These are phyloP conservation scores for Blastobotrys apis DNA, from an alignment of 1,139 yeast genomes.

Conservation along the genomic window DNA sequence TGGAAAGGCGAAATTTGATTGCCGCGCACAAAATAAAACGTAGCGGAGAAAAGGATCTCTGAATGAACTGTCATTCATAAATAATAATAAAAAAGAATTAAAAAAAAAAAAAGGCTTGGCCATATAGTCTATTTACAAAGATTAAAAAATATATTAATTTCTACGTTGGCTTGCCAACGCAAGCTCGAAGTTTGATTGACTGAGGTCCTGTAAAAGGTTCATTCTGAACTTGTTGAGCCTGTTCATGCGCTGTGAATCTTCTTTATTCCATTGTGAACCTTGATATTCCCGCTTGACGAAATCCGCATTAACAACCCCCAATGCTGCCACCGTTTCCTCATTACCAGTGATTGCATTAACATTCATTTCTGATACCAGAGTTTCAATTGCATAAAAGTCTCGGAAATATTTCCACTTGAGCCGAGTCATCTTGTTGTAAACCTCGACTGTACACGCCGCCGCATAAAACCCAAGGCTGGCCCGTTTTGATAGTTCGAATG, in stretches of 20 bases:
- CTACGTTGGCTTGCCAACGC: neutral
- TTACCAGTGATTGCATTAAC: conserved; percentile 43
- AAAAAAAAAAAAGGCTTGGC: no score
- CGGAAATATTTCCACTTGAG: conserved; percentile 40
- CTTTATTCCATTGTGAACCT: conserved; percentile 34
- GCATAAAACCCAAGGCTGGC: conserved; percentile 37
- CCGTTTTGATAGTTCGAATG: conserved; percentile 39
- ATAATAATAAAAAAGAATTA: no score
- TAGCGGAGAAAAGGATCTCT: no score
- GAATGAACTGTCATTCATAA: no score
- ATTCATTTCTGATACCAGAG: conserved; percentile 40
- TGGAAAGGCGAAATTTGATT: no score
- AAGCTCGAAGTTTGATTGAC: neutral
- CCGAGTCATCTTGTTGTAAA: conserved; percentile 39
- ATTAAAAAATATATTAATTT: no score
- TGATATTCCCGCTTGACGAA: conserved; percentile 8
- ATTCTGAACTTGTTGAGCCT: conserved; percentile 31
- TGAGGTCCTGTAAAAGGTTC: conserved; percentile 1
- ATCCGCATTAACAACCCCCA: conserved; percentile 3
- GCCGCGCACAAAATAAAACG: no score
- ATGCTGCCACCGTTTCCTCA: conserved; percentile 31
- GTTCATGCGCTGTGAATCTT: conserved; percentile 33
- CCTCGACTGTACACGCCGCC: conserved; percentile 40
- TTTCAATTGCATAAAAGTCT: conserved; percentile 37
- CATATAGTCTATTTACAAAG: no score